Percentiles rank a stretch among this genome's conserved stretches.
These are phyloP conservation scores for Leucocoprinus birnbaumii DNA, from an alignment of 768 basidiomycete species.

Conservation along the genomic window DNA sequence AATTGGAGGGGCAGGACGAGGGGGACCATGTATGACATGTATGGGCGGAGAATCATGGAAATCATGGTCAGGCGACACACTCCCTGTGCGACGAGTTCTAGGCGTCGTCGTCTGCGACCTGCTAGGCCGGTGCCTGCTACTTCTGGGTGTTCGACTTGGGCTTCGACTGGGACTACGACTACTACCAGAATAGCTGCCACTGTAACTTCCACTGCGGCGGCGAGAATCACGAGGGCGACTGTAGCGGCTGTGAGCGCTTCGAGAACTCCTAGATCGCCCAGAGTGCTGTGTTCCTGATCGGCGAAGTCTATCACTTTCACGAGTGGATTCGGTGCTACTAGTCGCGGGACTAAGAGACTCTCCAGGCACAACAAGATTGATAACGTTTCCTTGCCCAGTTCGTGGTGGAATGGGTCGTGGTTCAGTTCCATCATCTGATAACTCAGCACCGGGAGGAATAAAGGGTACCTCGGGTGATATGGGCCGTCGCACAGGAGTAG, in stretches of 20 bases:
- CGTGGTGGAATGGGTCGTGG: constrained; percentile 9
- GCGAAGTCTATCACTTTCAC: neutral
- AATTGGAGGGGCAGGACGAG: constrained; percentile 4
- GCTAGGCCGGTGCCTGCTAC: constrained; percentile 12
- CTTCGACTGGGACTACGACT: constrained; percentile 17
- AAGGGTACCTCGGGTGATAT: constrained; percentile 14
- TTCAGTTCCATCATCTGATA: constrained; percentile 4
- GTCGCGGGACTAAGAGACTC: constrained; percentile 1
- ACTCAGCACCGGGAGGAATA: constrained; percentile 20
- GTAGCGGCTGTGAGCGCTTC: constrained; percentile 10
- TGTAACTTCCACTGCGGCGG: constrained; percentile 14
- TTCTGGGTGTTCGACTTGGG: constrained; percentile 13
- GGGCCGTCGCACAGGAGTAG: neutral
- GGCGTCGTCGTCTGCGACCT: neutral
- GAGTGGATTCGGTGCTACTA: constrained; percentile 8
- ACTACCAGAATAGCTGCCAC: constrained; percentile 16
- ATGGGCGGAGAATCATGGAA: constrained; percentile 13
- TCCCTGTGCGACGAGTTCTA: neutral
- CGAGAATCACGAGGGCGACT: neutral
- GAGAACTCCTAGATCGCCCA: constrained; percentile 3
- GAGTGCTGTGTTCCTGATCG: constrained; percentile 13
- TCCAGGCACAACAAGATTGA: neutral
- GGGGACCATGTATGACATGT: neutral
- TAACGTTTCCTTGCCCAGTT: neutral
- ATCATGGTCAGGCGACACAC: constrained; percentile 4